Evolutionary conservation across 164 flowering plant genomes (phyloP).

Genomic region (Warburgia ugandensis): DNA sequence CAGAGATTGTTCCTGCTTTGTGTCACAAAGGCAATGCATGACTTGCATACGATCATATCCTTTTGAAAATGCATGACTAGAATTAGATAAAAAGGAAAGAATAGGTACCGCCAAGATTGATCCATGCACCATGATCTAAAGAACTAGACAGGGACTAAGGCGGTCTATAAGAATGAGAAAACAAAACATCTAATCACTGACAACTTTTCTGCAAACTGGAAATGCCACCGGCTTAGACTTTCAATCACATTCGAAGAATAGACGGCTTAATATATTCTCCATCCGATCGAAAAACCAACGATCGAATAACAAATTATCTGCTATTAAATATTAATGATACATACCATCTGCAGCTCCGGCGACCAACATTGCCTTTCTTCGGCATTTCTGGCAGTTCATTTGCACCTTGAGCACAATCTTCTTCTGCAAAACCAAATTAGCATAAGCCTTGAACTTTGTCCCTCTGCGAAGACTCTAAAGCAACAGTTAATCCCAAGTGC

Average conservation of each 20-base stretch:
- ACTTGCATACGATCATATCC: background rate
- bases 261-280: background rate
- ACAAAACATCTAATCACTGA: no score
- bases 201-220: no score
- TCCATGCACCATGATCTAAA: no score
- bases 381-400: background rate
- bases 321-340: background rate
- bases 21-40: background rate
- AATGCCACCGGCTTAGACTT: no score
- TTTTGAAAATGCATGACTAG: background rate
- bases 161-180: no score
- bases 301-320: no score
- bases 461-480: no score
- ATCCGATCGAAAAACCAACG: background rate
- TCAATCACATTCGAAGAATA: background rate
- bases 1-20: background rate
- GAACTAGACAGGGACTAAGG: no score
- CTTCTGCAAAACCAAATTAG: background rate
- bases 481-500: no score
- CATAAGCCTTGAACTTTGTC: no score
- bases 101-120: no score
- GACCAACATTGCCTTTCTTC: background rate
- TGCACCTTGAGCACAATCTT: conserved; percentile 1
- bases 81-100: no score
- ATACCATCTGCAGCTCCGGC: background rate